Conservation (phyloP, 129 eudicot genomes). For the Escallonia herrerae region DNA sequence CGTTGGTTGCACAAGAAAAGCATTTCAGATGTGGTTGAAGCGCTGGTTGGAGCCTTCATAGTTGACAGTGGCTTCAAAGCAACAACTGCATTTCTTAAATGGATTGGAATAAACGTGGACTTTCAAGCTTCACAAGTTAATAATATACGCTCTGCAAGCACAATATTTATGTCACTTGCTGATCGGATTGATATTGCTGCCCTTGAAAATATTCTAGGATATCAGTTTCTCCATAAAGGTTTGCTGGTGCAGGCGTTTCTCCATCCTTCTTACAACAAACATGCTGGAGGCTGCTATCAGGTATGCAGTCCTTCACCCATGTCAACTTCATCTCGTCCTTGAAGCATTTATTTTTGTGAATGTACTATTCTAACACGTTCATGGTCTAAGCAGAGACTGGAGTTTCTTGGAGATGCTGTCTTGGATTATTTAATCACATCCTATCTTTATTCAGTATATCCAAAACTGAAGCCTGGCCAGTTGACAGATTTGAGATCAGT, state of each 20-base stretch:
- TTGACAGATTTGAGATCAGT: constrained; percentile 90
- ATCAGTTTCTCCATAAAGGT: constrained; percentile 70
- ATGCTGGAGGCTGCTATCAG: constrained; percentile 93
- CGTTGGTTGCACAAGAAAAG: constrained; percentile 93
- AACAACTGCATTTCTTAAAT: constrained; percentile 71
- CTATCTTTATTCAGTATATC: constrained; percentile 78
- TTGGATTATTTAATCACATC: constrained; percentile 91
- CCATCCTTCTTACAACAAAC: constrained; percentile 81
- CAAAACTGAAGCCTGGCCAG: constrained; percentile 88
- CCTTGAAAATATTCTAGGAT: constrained; percentile 52
- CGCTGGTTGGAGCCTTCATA: constrained; percentile 83
- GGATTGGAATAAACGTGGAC: constrained; percentile 74
- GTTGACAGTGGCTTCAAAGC: constrained; percentile 91
- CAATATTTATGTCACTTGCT: constrained; percentile 45
- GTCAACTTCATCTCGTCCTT: background rate
- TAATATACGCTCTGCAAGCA: constrained; percentile 50
- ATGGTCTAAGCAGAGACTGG: constrained; percentile 64
- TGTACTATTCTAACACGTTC: constrained; percentile 8
- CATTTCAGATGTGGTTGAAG: constrained; percentile 88
- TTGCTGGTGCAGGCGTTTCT: constrained; percentile 84
- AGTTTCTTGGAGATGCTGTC: constrained; percentile 98
- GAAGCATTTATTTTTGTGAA: background rate
- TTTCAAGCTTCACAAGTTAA: constrained; percentile 40
- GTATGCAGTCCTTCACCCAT: constrained; percentile 16
- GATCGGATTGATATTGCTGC: constrained; percentile 41